These are phyloP conservation scores for Lasiodiplodia gonubiensis DNA, from an alignment of 2,329 filamentous ascomycete species.

Conservation along the genomic window DNA sequence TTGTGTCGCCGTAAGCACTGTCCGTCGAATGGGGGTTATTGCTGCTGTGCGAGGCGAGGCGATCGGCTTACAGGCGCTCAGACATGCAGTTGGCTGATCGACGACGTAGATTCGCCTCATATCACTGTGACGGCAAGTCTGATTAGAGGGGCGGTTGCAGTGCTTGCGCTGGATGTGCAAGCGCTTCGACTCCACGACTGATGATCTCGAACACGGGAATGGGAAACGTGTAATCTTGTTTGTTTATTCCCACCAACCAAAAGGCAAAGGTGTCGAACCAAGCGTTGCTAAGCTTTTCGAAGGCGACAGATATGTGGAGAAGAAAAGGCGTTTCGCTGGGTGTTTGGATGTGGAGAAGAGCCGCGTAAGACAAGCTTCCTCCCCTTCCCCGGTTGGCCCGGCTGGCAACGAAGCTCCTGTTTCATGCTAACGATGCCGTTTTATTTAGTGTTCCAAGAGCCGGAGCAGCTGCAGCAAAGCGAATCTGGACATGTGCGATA, in stretches of 20 bases:
- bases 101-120: neutral
- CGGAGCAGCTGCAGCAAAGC: neutral
- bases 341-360: neutral
- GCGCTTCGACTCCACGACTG: neutral
- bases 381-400: neutral
- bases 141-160: too few relatives aligned
- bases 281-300: slow-evolving; percentile 21
- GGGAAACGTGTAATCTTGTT: neutral
- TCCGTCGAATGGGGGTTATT: neutral
- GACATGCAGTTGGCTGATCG: neutral
- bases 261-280: neutral
- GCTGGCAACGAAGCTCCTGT: neutral
- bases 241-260: neutral
- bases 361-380: slow-evolving; percentile 10
- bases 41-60: neutral
- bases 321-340: neutral
- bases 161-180: neutral
- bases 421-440: slow-evolving; percentile 1
- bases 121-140: neutral
- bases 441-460: neutral
- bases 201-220: neutral
- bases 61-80: neutral
- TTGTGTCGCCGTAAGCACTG: neutral
- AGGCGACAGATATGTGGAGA: neutral
- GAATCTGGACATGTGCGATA: neutral